Base-by-base conservation (phyloP, 2,329 filamentous ascomycete genomes). In the Diaporthe helianthi region DNA sequence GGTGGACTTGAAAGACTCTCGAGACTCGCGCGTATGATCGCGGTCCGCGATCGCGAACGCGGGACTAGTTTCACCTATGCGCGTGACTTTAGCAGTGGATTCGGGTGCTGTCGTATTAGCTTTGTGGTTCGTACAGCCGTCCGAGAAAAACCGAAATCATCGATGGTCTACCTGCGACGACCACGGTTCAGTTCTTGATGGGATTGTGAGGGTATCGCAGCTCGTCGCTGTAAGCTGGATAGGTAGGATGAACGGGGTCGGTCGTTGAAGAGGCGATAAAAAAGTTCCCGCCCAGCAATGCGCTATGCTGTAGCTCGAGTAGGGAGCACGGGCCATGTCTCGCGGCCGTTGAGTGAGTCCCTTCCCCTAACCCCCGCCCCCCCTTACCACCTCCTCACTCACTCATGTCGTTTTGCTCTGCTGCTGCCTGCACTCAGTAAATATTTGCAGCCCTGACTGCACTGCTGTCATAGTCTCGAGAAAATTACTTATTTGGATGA, bases 21-120 rank as follows among this genome's bases (percentile, higher is more conserved):
- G 49, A 63, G 58, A 36, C 41, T 63, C 58, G 58, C 58, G 58
- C 67, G 51, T 64, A 51, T 49, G 70, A 65, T 69, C 67, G 70
- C 67, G 61, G 63, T 65, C 64, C 70, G 70, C 70, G 55, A 44
- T 60, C 63, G 70, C 70, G 55, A 69, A 69, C 70, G 70, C 67
- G 67, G 53, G 63, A 63, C 67, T 67, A 58, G 58, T 65, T 69
- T 71, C 67, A 69, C 70, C 70, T 71, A 65, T 69, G 55, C 67
- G 70, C 70, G 51, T 49, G 58, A 51, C 63, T 69, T 71, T 67
- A 69, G 63, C 55, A 53, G 58, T 22, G 64, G 8, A 26, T 65
- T 64, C 33, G 26, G 15, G 19, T 17, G 8, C 49, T 47, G 52
- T 29, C 65, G 65, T 65, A 51, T 65, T 53, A 31, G 22, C 44